Evolutionary conservation across 2,329 filamentous ascomycete species (phyloP), one percentile per base, ranked within the genome.

Genomic region (Metarhizium sp.): DNA sequence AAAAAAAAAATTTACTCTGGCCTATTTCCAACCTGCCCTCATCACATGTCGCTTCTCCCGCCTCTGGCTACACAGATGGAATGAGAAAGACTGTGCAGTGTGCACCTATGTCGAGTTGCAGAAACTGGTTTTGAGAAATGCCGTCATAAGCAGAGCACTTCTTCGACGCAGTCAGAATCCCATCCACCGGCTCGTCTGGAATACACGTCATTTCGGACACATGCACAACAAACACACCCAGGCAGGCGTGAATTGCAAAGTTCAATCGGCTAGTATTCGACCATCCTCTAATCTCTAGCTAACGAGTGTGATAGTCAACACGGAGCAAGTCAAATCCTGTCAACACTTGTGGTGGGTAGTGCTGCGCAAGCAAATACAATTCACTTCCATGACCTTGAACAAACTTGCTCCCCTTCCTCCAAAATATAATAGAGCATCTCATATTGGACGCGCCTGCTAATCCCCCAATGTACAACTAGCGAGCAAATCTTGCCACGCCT

Each of bases 281-380:
- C 14, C 45, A 48, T 48, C 45, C 50, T 58, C 53, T 53, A 56
- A 53, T 50, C 50, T 55, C 38, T 55, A 58, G 54, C 50, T 55
- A 58, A 58, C 13, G 56, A 55, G 51, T 25, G 53, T 55, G 40
- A 16, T 49, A 32, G 50, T 40, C 51, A 48, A 47, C 20, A n/a
- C 32, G 32, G 38, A 34, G 16, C 48, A 29, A 52, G 7, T 38
- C 45, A 43, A 10, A 47, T 18, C 54, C 46, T 34, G 25, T 30
- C 36, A 54, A 54, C 55, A 52, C 51, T 48, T 14, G 30, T 49
- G n/a, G 18, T 42, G 4, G 25, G 42, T 16, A 40, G 36, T 47
- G 47, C n/a, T 36, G 20, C 36, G 40, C 30, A 36, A n/a, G n/a
- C n/a, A 45, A 13, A 14, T 29, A 30, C 11, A 11, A 14, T 29